Percentiles rank a stretch among this genome's conserved stretches.
These are phyloP conservation scores for Dacryopinax primogenitus DNA, from an alignment of 768 basidiomycete genomes.

Conservation along the genomic window DNA sequence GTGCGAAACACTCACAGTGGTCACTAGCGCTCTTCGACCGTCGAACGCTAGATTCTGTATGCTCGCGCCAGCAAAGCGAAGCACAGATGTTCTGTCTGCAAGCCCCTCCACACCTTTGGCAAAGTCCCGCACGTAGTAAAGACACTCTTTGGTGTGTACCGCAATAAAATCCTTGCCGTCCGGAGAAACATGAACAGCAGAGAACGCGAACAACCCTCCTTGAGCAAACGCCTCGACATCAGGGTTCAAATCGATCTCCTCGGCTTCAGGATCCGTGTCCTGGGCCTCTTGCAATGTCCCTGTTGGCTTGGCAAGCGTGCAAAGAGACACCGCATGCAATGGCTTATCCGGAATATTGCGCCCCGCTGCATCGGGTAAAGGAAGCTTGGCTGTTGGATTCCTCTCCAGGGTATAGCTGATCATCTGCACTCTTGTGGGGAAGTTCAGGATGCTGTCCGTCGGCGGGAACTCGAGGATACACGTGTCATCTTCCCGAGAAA, in stretches of 20 bases:
- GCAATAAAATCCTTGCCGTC: constrained; percentile 29
- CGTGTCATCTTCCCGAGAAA: constrained; percentile 17
- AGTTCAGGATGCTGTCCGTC: not conserved
- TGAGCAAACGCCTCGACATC: not conserved
- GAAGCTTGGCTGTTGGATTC: not conserved
- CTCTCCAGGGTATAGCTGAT: not conserved
- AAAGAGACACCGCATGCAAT: not conserved
- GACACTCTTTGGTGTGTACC: constrained; percentile 18
- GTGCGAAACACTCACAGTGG: constrained; percentile 17
- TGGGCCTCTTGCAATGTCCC: not conserved
- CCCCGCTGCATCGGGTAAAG: not conserved
- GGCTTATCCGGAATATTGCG: not conserved
- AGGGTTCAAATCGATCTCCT: not conserved
- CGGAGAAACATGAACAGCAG: constrained; percentile 30
- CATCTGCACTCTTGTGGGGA: not conserved
- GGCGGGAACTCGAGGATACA: constrained; percentile 7
- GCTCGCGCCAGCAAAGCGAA: constrained; percentile 17
- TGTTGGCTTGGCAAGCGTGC: not conserved
- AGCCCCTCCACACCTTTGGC: constrained; percentile 22
- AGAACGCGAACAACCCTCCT: not conserved
- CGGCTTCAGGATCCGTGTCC: not conserved
- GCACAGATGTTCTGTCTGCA: constrained; percentile 16
- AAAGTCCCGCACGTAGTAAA: constrained; percentile 30
- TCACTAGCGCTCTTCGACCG: constrained; percentile 20
- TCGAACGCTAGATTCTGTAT: constrained; percentile 23